These are phyloP conservation scores for Candida hispaniensis DNA, from an alignment of 805 yeast genomes.

Conservation along the genomic window DNA sequence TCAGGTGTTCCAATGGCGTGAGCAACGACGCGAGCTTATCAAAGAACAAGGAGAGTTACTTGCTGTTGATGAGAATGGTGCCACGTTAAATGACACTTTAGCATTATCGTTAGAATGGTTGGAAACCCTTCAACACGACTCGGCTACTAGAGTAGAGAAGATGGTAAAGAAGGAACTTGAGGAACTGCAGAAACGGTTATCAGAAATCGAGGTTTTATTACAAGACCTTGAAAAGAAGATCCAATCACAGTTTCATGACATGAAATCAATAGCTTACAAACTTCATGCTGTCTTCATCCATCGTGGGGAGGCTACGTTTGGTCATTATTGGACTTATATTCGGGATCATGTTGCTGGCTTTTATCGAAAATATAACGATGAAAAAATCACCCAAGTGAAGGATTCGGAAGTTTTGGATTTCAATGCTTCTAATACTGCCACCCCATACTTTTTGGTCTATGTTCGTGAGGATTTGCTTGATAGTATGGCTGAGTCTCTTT, in stretches of 20 bases:
- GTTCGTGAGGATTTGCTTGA: constrained; percentile 50
- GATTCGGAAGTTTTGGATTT: constrained; percentile 31
- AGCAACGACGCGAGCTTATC: constrained; percentile 20
- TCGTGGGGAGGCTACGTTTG: constrained; percentile 90
- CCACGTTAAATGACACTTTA: constrained; percentile 42
- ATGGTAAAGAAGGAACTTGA: constrained; percentile 17
- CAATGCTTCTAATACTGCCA: constrained; percentile 54
- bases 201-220: constrained; percentile 35
- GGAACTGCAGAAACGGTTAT: constrained; percentile 39
- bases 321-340: constrained; percentile 95
- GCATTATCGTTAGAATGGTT: constrained; percentile 49
- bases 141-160: constrained; percentile 24
- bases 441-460: constrained; percentile 87
- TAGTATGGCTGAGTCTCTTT: constrained; percentile 20
- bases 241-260: constrained; percentile 48
- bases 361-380: constrained; percentile 90
- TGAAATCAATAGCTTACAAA: constrained; percentile 60
- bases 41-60: constrained; percentile 14
- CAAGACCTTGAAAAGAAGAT: constrained; percentile 39
- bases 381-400: constrained; percentile 77
- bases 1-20: constrained; percentile 52
- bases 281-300: constrained; percentile 90
- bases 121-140: constrained; percentile 28
- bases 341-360: constrained; percentile 56
- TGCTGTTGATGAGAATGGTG: constrained; percentile 28